Base-by-base conservation (phyloP, 805 yeast genomes). In the Ogataea saltuana region DNA sequence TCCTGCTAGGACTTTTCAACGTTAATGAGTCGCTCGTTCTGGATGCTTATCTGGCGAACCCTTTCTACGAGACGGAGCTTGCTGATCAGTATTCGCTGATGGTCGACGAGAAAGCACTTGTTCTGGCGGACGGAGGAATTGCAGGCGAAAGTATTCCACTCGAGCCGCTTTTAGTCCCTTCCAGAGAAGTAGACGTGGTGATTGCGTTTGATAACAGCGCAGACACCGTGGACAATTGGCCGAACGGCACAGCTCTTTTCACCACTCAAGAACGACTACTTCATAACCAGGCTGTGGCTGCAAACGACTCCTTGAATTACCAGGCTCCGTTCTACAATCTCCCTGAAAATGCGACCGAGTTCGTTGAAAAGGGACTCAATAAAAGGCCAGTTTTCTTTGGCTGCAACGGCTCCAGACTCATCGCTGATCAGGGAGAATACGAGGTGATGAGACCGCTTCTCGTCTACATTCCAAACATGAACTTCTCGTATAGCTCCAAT, bases 311-410 rank as follows among this genome's bases (percentile, higher is more conserved):
- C 28, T 6, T 6, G 10, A 10, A 25, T 6, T 25, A 25, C 28
- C 28, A 25, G 6, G 28, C 28, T 25, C 63, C 78, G 2, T 85
- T 83, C 68, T 93, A 93, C 13, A 73, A 81, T 48, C 84, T 87
- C 25, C 95, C 96, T 18, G 29, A 39, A 1, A 83, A 79, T 51
- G 61, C 58, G 7, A 66, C 71, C 30, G 76, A 87, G 1, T 84
- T 87, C 58, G 61, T 75, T 26, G 70, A 72, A 40, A 52, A 66
- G 46, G 84, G 83, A 39, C 70, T 85, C 47, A 81, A 83, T 21
- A 64, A 76, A 13, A 72, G 65, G 48, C 95, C 95, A 21, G 72
- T 80, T 1, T 87, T 88, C 65, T 88, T 88, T 60, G 96, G 96
- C 21, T 87, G 96, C 65, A 76, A 85, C 58, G 76, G 85, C 13